Base-by-base conservation (phyloP, 352 stramenopile genomes). In the Aphanomyces stellatus region DNA sequence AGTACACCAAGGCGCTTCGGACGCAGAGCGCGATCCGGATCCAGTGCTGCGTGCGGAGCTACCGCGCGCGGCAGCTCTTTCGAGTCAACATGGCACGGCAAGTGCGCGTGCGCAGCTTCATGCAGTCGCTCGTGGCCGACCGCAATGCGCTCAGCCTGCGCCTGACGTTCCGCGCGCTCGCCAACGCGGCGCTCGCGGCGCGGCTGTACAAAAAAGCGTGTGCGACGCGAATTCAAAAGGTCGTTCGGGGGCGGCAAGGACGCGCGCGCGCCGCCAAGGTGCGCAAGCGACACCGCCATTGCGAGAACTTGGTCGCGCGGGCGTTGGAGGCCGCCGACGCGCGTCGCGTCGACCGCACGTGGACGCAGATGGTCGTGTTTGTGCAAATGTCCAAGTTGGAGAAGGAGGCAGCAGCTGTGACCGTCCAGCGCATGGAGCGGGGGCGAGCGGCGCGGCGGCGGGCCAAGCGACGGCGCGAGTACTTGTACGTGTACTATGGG, bases 191-290 rank as follows among this genome's bases (percentile, higher is more conserved):
- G 7, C 11, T 40, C 11, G 8, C 19, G 17, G 25, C 31, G 3
- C 27, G 40, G 11, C 35, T 66, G 17, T 41, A 30, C 59, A 57
- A 55, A 27, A 30, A 37, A 10, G 35, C 1, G 4, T 66, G 69
- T 10, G 73, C 75, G 0, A 64, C 69, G 4, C 33, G 59, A 13
- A 77, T 90, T 22, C 80, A 89, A 46, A 75, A 74, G 0, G 31
- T 85, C 11, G 80, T 78, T 62, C 77, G 81, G 15, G 79, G 81
- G 2, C 79, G 76, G 62, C 56, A 69, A 27, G 74, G 68, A 1
- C 71, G 80, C 25, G 76, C 77, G 1, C 65, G 62, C 11, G 68
- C 76, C 25, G 63, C 77, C 4, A 65, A 56, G 30, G 70, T 76
- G 15, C 85, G 80, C 51, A 68, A 81, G 28, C 67, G 63, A 3